Evolutionary conservation across 1,284 basidiomycete genomes (phyloP).

Genomic region (Tilletia caries): DNA sequence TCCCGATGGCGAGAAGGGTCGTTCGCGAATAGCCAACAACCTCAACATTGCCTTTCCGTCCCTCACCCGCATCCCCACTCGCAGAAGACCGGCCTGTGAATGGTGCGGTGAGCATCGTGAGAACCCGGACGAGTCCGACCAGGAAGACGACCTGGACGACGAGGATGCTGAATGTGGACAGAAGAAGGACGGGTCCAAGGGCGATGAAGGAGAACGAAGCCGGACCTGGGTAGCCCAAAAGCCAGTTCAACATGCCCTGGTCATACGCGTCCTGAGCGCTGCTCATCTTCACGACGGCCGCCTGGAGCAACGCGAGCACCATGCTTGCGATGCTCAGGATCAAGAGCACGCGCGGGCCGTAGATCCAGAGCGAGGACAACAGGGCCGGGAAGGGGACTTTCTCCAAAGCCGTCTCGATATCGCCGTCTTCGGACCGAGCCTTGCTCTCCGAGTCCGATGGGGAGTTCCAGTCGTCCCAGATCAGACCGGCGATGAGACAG

Average conservation of each 20-base stretch:
- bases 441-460: not conserved
- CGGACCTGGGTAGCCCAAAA: not conserved
- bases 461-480: conserved; percentile 11
- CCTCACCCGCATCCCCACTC: not conserved
- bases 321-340: not conserved
- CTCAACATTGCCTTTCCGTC: not conserved
- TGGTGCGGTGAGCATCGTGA: not conserved
- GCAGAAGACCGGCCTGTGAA: not conserved
- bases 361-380: not conserved
- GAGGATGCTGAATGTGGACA: not conserved
- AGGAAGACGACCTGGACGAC: not conserved
- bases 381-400: not conserved
- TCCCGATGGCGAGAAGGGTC: conserved; percentile 61
- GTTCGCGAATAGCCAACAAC: conserved; percentile 5
- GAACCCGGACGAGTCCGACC: not conserved
- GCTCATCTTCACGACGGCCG: not conserved
- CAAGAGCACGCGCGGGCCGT: not conserved
- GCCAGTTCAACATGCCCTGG: not conserved
- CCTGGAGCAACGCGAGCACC: not conserved
- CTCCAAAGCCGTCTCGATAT: not conserved
- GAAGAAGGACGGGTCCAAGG: not conserved
- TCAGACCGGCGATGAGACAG: not conserved
- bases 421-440: not conserved
- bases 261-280: not conserved
- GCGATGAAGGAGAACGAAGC: not conserved